phyloP scores from a whole-genome alignment of 805 yeast genomes.

The Yarrowia bubula region DNA sequence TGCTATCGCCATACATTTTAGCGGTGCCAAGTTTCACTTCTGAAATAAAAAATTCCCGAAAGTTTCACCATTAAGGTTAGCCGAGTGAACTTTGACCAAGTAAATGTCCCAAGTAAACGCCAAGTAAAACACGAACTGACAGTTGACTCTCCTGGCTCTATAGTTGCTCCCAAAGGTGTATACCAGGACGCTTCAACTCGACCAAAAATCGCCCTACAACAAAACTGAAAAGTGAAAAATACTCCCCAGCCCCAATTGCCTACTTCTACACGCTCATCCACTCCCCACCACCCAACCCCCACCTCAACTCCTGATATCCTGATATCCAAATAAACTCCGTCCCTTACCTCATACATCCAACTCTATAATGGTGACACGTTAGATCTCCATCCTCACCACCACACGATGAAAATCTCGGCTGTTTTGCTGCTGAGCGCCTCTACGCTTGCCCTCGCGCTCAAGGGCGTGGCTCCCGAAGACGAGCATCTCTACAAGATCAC shows the following conservation, averaged over 20 bases:
- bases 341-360: conserved; percentile 8
- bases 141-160: too few species aligned
- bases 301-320: neutral
- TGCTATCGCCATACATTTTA: too few species aligned
- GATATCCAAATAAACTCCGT: conserved; percentile 8
- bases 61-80: too few species aligned
- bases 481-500: conserved; percentile 44
- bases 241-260: too few species aligned
- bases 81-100: too few species aligned
- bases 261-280: neutral
- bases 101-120: too few species aligned
- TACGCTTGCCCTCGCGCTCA: conserved; percentile 2
- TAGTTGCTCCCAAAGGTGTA: neutral
- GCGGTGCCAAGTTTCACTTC: too few species aligned
- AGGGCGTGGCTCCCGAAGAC: conserved; percentile 29
- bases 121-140: too few species aligned
- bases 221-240: too few species aligned
- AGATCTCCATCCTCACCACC: conserved; percentile 5
- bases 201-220: too few species aligned
- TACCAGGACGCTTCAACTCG: neutral
- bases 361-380: conserved; percentile 23
- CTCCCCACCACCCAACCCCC: neutral
- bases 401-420: conserved; percentile 11
- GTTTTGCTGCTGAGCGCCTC: neutral
- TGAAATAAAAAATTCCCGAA: too few species aligned